phyloP scores from a whole-genome alignment of 305 asterid genomes.

The Stenogyne calaminthoides region DNA sequence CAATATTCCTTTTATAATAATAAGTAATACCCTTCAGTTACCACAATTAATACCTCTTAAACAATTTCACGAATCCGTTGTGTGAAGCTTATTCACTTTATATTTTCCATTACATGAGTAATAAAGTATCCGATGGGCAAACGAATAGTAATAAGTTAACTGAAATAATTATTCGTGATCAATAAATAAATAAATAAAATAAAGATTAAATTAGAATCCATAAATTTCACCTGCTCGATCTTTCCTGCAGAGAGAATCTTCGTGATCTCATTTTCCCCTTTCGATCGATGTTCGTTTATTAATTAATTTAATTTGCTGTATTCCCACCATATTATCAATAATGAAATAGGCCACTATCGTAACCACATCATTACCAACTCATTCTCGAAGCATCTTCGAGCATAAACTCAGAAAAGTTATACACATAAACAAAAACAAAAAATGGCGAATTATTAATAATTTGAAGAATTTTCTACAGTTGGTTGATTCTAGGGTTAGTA shows the following conservation, averaged over 20 bases:
- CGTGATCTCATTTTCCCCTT: neutral
- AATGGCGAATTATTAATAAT: constrained; percentile 14
- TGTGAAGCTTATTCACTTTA: too few relatives aligned
- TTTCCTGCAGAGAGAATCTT: constrained; percentile 26
- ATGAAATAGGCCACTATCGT: constrained; percentile 34
- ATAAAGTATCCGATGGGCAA: too few relatives aligned
- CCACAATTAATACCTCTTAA: too few relatives aligned
- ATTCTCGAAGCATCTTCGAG: constrained; percentile 26
- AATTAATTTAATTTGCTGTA: constrained; percentile 21
- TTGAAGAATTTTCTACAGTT: constrained; percentile 5
- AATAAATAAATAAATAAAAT: too few relatives aligned
- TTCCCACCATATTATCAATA: constrained; percentile 29
- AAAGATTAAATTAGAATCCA: neutral
- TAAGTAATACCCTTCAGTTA: too few relatives aligned
- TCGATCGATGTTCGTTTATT: neutral
- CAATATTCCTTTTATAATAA: too few relatives aligned
- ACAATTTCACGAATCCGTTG: too few relatives aligned
- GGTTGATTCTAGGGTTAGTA: constrained; percentile 40
- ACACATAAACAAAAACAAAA: neutral
- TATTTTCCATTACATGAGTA: too few relatives aligned
- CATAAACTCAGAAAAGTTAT: constrained; percentile 29
- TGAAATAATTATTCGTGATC: too few relatives aligned
- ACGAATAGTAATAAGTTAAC: too few relatives aligned
- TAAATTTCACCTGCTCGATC: constrained; percentile 31
- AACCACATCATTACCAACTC: constrained; percentile 46